These are phyloP conservation scores for Thelonectria olida DNA, from an alignment of 2,329 filamentous ascomycete species.

Conservation along the genomic window DNA sequence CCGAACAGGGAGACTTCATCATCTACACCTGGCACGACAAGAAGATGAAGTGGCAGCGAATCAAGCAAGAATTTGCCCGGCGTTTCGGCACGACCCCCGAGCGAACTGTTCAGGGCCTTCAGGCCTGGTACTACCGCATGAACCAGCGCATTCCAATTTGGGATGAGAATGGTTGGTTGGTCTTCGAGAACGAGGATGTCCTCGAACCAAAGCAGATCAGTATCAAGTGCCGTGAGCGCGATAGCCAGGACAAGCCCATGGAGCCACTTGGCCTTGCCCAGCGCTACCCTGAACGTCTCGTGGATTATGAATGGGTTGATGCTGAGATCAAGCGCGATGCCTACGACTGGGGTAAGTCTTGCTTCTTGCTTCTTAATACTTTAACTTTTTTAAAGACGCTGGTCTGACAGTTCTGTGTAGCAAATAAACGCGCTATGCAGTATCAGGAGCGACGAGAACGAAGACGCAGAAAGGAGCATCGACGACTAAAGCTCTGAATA, in stretches of 20 bases:
- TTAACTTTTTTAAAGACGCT: background rate
- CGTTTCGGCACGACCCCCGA: conserved; percentile 50
- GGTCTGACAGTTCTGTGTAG: conserved; percentile 30
- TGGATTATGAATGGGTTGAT: conserved; percentile 57
- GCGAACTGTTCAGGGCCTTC: conserved; percentile 51
- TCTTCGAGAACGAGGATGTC: conserved; percentile 51
- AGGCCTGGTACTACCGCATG: conserved; percentile 56
- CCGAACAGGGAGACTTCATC: conserved; percentile 54
- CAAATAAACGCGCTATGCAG: conserved; percentile 47
- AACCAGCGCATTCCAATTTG: conserved; percentile 53
- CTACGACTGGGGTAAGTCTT: conserved; percentile 52
- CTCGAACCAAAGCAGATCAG: conserved; percentile 48
- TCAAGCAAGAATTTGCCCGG: conserved; percentile 51
- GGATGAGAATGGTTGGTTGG: conserved; percentile 51
- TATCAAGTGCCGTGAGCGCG: conserved; percentile 52
- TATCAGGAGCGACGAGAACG: conserved; percentile 49
- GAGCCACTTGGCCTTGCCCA: conserved; percentile 50
- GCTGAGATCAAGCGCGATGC: conserved; percentile 49
- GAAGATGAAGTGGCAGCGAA: conserved; percentile 53
- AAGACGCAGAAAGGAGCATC: conserved; percentile 50
- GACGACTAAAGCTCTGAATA: conserved; percentile 47
- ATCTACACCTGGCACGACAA: conserved; percentile 56
- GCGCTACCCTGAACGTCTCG: conserved; percentile 58
- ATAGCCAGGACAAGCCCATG: conserved; percentile 48
- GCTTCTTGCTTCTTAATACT: too few species aligned